These are phyloP conservation scores for Pachyrhizus erosus DNA, from an alignment of 306 rosid genomes.

Conservation along the genomic window DNA sequence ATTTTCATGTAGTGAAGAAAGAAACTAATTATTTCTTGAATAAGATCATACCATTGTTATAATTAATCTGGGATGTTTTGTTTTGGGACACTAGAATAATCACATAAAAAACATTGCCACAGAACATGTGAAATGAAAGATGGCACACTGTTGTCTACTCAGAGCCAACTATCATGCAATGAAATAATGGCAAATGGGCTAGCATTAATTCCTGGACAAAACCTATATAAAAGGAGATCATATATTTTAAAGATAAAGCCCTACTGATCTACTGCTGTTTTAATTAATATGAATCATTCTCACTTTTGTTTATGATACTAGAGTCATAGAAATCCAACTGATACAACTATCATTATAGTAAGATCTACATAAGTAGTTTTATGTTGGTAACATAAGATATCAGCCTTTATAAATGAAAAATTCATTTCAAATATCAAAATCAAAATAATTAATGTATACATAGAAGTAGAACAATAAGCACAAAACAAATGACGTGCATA, in stretches of 20 bases:
- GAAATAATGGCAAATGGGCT: slow-evolving; percentile 26
- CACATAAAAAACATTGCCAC: slow-evolving; percentile 2
- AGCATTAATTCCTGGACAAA: slow-evolving; percentile 18
- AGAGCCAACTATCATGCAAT: slow-evolving; percentile 21
- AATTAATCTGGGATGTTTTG: background rate
- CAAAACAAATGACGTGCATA: slow-evolving; percentile 21
- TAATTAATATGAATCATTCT: background rate
- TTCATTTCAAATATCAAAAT: slow-evolving; percentile 25
- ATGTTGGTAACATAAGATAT: slow-evolving; percentile 2
- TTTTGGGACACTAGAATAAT: background rate
- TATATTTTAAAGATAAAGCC: background rate
- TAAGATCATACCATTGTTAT: background rate
- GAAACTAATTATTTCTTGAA: slow-evolving; percentile 18
- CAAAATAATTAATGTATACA: background rate
- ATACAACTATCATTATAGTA: background rate
- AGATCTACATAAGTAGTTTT: background rate
- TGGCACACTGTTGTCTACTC: slow-evolving; percentile 15
- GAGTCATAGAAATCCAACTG: background rate
- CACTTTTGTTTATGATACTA: slow-evolving; percentile 19
- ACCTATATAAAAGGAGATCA: slow-evolving; percentile 8
- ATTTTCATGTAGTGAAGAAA: background rate
- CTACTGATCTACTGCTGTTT: slow-evolving; percentile 1
- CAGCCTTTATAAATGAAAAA: slow-evolving; percentile 25
- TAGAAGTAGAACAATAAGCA: slow-evolving; percentile 11
- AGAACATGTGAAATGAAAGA: slow-evolving; percentile 19